Percentiles rank a stretch among this genome's conserved stretches.
These are phyloP conservation scores for Plasmodium coatneyi DNA, from an alignment of 169 alveolate genomes.

Conservation along the genomic window DNA sequence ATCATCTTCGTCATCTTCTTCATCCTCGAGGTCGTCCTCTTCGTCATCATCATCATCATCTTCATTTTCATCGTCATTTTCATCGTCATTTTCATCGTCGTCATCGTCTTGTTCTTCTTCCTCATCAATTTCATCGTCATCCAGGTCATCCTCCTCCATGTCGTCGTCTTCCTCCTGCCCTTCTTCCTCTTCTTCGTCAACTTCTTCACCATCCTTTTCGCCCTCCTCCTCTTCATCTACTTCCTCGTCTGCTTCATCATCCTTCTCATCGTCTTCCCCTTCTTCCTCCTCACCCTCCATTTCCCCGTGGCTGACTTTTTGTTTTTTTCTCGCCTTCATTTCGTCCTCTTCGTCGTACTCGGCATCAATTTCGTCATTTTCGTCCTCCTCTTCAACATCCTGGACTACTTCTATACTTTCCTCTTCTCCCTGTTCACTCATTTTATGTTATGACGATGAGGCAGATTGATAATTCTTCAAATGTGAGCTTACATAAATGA, in stretches of 20 bases:
- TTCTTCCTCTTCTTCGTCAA: background rate
- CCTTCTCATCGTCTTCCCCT: background rate
- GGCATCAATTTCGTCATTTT: background rate
- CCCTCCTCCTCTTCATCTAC: background rate
- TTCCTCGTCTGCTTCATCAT: background rate
- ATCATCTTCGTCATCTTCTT: background rate
- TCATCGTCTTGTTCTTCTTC: conserved; percentile 4
- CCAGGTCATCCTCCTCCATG: conserved; percentile 2
- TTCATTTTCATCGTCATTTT: background rate
- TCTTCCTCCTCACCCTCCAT: background rate
- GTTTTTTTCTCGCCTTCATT: no score
- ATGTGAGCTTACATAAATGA: background rate
- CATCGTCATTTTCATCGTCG: background rate
- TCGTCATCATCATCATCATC: conserved; percentile 6
- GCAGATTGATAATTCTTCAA: background rate
- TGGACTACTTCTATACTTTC: background rate
- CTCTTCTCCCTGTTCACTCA: background rate
- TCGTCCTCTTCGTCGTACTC: background rate
- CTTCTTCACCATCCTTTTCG: background rate
- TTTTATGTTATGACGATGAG: background rate
- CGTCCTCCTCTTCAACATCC: background rate
- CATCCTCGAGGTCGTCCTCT: background rate
- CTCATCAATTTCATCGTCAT: conserved; percentile 2
- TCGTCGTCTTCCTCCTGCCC: background rate
- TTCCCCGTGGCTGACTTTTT: no score